Evolutionary conservation across 2,329 filamentous ascomycete species (phyloP).

Genomic region (Penicillium capsulatum): DNA sequence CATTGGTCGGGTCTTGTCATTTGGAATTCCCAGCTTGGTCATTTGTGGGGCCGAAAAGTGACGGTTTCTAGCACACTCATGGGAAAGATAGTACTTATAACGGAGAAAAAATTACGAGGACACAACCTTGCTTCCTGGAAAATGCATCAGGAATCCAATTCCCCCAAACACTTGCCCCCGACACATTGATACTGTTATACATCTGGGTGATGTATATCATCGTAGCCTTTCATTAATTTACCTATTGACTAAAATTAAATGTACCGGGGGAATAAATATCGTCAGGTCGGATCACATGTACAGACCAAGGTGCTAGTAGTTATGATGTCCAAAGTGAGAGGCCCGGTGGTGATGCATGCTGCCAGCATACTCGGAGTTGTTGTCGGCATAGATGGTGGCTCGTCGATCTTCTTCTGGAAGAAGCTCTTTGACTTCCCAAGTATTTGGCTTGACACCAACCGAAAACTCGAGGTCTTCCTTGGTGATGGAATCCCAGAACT

Average conservation of each 20-base stretch:
- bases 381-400: conserved; percentile 65
- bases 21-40: too few relatives aligned
- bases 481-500: conserved; percentile 99
- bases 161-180: too few relatives aligned
- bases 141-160: too few relatives aligned
- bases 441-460: conserved; percentile 89
- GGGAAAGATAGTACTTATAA: too few relatives aligned
- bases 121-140: too few relatives aligned
- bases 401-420: conserved; percentile 76
- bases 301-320: conserved; percentile 26
- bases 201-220: too few relatives aligned
- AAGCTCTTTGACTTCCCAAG: conserved; percentile 96
- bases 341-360: conserved; percentile 43
- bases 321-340: conserved; percentile 37
- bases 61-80: too few relatives aligned
- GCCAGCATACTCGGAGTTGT: conserved; percentile 43
- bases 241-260: conserved; percentile 6
- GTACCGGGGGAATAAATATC: conserved; percentile 8
- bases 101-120: too few relatives aligned
- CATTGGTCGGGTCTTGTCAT: too few relatives aligned
- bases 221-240: too few relatives aligned
- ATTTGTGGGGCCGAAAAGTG: too few relatives aligned
- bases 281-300: conserved; percentile 17
- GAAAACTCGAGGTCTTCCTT: conserved; percentile 98
- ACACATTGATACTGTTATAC: too few relatives aligned